These are phyloP conservation scores for Penicillium pancosmium DNA, from an alignment of 495 filamentous ascomycete genomes.

Conservation along the genomic window DNA sequence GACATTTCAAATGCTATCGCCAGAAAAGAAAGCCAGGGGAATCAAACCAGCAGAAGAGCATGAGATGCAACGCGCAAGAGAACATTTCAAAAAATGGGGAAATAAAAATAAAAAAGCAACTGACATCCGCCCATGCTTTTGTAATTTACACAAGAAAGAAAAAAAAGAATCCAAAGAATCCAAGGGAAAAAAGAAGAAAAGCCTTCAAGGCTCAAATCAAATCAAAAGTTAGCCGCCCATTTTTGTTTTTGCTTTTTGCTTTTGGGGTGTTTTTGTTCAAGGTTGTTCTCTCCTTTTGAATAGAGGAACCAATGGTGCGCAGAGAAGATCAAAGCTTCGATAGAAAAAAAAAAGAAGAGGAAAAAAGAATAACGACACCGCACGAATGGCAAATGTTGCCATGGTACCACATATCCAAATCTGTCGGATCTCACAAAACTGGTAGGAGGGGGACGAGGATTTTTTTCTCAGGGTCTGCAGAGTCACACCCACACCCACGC, in stretches of 20 bases:
- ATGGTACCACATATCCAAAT: conserved; percentile 11
- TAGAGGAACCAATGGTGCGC: conserved; percentile 9
- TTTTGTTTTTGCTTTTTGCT: conserved; percentile 17
- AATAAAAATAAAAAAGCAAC: conserved; percentile 25
- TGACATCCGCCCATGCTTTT: conserved; percentile 46
- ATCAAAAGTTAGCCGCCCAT: conserved; percentile 10
- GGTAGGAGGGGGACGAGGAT: conserved; percentile 1
- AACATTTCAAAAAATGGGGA: conserved; percentile 20
- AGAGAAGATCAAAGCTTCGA: neutral
- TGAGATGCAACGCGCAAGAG: conserved; percentile 25
- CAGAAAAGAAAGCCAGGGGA: conserved; percentile 20
- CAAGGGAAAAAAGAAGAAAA: conserved; percentile 9
- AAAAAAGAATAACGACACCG: neutral
- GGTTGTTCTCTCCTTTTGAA: neutral
- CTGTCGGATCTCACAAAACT: conserved; percentile 12
- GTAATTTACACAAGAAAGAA: conserved; percentile 44
- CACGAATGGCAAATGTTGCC: neutral
- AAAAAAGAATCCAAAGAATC: conserved; percentile 1
- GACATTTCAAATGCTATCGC: conserved; percentile 18
- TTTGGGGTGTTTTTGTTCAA: conserved; percentile 1
- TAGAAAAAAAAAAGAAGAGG: neutral
- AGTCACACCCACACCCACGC: neutral
- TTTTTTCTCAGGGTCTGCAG: neutral
- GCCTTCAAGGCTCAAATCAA: conserved; percentile 18
- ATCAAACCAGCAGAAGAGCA: conserved; percentile 25